Base-by-base conservation (phyloP, 441 rosid genomes). In the Mallotus japonicus region DNA sequence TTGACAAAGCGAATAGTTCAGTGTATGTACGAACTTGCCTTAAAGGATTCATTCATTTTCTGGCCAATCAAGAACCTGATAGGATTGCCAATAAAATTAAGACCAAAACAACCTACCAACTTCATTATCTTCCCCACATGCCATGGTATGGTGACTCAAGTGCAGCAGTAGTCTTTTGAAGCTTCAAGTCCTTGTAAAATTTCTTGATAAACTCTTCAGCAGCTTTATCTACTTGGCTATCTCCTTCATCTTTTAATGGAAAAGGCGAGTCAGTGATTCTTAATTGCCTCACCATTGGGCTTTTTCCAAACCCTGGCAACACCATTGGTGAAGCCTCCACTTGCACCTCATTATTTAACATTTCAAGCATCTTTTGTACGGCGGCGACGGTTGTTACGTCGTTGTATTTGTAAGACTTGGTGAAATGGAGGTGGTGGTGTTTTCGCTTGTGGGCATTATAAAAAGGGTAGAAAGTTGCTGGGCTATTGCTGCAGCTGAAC, bases 231-330 rank as follows among this genome's bases (percentile, higher is more conserved):
- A 93, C 97, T 55, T 79, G 70, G 14, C 79, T 73, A 19, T 82
- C 88, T 6, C 83, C 90, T 4, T 87, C 93, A 47, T 85, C 85
- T 22, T 85, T 89, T 44, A 88, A 65, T 0, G 98, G 93, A 68
- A 87, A 93, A 11, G 98, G 98, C 1, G 98, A 93, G 82, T 92
- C 98, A 10, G 95, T 93, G 73, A 93, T 89, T 76, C 97, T 85
- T 66, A 92, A 82, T 77, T 84, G 96, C 76, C 93, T 85, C 65
- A 75, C 97, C 81, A 84, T 67, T 4, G 90, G 95, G 20, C 87
- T 87, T 60, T 78, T 70, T 17, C 92, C 92, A 13, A 90, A 90
- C 37, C 89, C 92, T 0, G 92, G 90, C 58, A 86, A 65, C 65
- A 74, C 67, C 77, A 77, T 17, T 0, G 96, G 87, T 0, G 98